Evolutionary conservation across 2,329 filamentous ascomycete species (phyloP), one percentile per base, ranked within the genome.

Genomic region (Magnaporthiopsis rhizophila): DNA sequence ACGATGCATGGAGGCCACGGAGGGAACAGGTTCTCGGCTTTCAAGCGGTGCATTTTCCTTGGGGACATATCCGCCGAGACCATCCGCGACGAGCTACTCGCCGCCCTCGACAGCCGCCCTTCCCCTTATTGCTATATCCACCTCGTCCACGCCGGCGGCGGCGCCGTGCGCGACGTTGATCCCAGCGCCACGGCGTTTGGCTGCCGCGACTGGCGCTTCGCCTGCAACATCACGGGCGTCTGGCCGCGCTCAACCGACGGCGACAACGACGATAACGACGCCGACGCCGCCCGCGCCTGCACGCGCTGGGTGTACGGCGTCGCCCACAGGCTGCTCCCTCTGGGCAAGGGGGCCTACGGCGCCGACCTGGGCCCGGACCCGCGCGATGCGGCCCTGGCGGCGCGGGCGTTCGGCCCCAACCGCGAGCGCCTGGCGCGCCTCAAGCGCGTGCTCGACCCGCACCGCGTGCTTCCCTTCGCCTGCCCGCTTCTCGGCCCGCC

Each of bases 341-440:
- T 81, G 53, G 80, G 80, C 68, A 71, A 57, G 59, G 86, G 86
- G 68, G 78, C 71, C 8, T 89, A 89, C 68, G 73, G 81, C 32
- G 84, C 86, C 3, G 86, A 89, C 68, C 83, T 89, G 28, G 86
- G 86, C 13, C 84, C 84, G 2, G 84, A 88, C 66, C 82, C 84
- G 0, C 74, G 85, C 76, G 86, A 89, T 67, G 71, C 72, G 0
- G 65, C 65, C 1, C 75, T 89, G n/a, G 83, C 82, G 0, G 69
- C 68, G 4, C 77, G 74, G 66, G 85, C 86, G 58, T 89, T 88
- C 75, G 85, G 85, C 6, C 74, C 73, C 2, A 88, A 88, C 68
- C 66, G 67, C 15, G 68, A 69, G 8, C 82, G 81, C 6, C 75
- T 89, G 1, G 75, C 74, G 38, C 73, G 71, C 64, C 78, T 88